These are phyloP conservation scores for Ilyonectria mors-panacis DNA, from an alignment of 2,329 filamentous ascomycete genomes.

Conservation along the genomic window DNA sequence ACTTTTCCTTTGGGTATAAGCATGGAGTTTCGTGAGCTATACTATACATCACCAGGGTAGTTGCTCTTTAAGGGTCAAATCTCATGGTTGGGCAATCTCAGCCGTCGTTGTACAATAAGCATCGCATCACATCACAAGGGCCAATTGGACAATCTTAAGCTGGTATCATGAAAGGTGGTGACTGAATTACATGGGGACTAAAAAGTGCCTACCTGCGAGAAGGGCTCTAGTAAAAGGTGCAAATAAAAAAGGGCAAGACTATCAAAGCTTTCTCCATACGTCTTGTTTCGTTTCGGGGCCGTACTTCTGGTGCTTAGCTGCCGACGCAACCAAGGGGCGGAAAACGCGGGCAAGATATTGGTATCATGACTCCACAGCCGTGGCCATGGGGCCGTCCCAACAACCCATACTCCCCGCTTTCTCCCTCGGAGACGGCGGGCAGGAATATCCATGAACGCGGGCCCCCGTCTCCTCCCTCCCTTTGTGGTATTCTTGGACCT, in stretches of 20 bases:
- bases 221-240: constrained; percentile 52
- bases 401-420: constrained; percentile 31
- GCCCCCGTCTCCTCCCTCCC: constrained; percentile 40
- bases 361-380: constrained; percentile 47
- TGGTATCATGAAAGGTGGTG: constrained; percentile 63
- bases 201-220: constrained; percentile 55
- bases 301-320: constrained; percentile 42
- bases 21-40: constrained; percentile 43
- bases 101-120: constrained; percentile 12
- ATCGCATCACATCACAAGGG: constrained; percentile 24
- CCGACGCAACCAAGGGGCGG: constrained; percentile 43
- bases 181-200: constrained; percentile 65
- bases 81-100: constrained; percentile 21
- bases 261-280: constrained; percentile 53
- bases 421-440: constrained; percentile 40
- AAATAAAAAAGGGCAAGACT: constrained; percentile 56
- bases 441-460: constrained; percentile 51
- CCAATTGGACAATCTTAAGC: constrained; percentile 38
- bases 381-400: constrained; percentile 40
- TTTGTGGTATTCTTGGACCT: constrained; percentile 51
- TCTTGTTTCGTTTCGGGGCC: constrained; percentile 45
- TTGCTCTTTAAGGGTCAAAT: not conserved
- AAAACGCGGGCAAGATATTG: constrained; percentile 41
- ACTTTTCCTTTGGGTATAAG: constrained; percentile 34
- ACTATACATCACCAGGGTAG: not conserved